These are phyloP conservation scores for Fusarium robinianum DNA, from an alignment of 2,329 filamentous ascomycete genomes.

Conservation along the genomic window DNA sequence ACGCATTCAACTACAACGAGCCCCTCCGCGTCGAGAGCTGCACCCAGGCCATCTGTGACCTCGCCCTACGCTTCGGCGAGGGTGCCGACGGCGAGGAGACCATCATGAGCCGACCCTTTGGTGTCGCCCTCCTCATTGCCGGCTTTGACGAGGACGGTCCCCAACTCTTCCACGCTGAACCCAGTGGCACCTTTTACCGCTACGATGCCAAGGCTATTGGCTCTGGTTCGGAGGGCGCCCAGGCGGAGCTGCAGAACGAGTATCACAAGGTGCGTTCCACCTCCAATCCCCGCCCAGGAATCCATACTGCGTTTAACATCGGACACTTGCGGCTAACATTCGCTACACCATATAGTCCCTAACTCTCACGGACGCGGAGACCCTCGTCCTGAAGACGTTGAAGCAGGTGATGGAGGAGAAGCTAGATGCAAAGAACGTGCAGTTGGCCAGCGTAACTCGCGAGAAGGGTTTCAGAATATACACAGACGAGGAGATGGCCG, in stretches of 20 bases:
- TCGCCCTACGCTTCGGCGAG: constrained; percentile 95
- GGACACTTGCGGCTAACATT: constrained; percentile 15
- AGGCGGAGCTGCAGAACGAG: constrained; percentile 97
- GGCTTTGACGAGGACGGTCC: constrained; percentile 97
- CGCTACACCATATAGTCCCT: constrained; percentile 65
- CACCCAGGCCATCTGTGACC: constrained; percentile 97
- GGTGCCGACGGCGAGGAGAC: constrained; percentile 97
- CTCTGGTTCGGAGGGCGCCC: constrained; percentile 93
- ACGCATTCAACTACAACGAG: constrained; percentile 98
- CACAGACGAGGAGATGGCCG: constrained; percentile 94
- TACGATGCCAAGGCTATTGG: constrained; percentile 99
- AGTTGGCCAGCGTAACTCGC: constrained; percentile 96
- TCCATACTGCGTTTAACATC: no score
- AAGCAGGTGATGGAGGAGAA: constrained; percentile 99
- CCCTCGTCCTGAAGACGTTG: constrained; percentile 92
- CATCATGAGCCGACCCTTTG: constrained; percentile 97
- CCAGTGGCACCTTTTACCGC: constrained; percentile 96
- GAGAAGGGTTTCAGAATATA: constrained; percentile 99
- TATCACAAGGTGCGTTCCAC: constrained; percentile 79
- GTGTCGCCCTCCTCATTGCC: constrained; percentile 93
- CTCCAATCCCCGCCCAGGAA: no score
- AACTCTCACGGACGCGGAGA: constrained; percentile 90
- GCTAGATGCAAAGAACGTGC: constrained; percentile 97
- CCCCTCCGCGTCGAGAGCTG: constrained; percentile 93
- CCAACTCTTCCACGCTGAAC: constrained; percentile 96